Evolutionary conservation across 2,329 filamentous ascomycete genomes (phyloP).

Genomic region (Botrytis sinoallii): DNA sequence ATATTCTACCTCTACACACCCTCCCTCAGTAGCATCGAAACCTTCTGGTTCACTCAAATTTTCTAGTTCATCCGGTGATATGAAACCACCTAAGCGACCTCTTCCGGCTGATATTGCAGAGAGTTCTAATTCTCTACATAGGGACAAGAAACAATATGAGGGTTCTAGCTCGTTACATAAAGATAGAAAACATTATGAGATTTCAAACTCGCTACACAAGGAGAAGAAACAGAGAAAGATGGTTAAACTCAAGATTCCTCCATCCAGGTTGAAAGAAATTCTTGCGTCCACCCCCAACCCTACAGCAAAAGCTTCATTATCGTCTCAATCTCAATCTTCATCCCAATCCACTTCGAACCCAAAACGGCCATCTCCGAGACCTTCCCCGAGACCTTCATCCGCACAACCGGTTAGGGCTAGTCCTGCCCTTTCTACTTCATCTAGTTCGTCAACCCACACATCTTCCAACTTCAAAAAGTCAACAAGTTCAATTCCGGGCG

Average conservation of each 20-base stretch:
- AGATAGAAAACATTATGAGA: conserved; percentile 2
- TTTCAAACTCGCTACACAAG: conserved; percentile 5
- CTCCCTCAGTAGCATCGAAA: background rate
- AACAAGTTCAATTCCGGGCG: background rate
- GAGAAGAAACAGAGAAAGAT: conserved; percentile 16
- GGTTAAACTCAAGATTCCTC: conserved; percentile 20
- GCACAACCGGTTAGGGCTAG: conserved; percentile 19
- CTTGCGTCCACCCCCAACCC: conserved; percentile 27
- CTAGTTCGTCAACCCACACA: conserved; percentile 18
- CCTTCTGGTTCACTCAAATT: background rate
- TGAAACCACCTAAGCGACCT: conserved; percentile 31
- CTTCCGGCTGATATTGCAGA: conserved; percentile 21
- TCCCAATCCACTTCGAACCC: conserved; percentile 13
- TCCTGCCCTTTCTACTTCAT: conserved; percentile 21
- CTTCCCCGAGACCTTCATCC: conserved; percentile 26
- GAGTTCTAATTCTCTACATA: conserved; percentile 13
- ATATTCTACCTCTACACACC: background rate
- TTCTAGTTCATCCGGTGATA: conserved; percentile 15
- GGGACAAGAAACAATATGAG: conserved; percentile 4
- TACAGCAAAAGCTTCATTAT: conserved; percentile 1
- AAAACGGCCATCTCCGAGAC: conserved; percentile 13
- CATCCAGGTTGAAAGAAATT: conserved; percentile 27
- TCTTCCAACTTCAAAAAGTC: conserved; percentile 12
- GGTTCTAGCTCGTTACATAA: conserved; percentile 11
- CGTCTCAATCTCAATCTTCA: conserved; percentile 16